These are phyloP conservation scores for Elsinoe necatrix DNA, from an alignment of 2,329 filamentous ascomycete species.

Conservation along the genomic window DNA sequence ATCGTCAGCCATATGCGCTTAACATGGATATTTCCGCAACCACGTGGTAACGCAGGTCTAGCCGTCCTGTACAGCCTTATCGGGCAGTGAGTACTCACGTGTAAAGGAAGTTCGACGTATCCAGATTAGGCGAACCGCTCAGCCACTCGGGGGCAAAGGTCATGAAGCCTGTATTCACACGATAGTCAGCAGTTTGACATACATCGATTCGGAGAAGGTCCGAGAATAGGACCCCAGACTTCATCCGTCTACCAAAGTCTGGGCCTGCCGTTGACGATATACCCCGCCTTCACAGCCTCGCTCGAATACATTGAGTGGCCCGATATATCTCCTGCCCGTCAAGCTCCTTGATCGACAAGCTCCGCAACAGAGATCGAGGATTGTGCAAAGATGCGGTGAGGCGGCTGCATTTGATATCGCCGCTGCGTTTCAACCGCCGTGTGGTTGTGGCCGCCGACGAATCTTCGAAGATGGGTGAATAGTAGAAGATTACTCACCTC, in stretches of 20 bases:
- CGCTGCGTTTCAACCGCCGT: background rate
- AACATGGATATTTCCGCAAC: background rate
- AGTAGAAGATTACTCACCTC: conserved; percentile 33
- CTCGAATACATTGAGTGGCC: background rate
- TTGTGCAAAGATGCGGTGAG: background rate
- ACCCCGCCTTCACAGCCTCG: background rate
- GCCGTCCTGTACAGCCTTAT: background rate
- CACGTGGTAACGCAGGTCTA: background rate
- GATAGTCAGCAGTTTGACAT: conserved; percentile 16
- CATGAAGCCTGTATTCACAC: conserved; percentile 44
- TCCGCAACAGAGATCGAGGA: background rate
- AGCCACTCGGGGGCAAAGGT: conserved; percentile 60
- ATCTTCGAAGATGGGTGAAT: background rate
- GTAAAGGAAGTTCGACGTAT: conserved; percentile 53
- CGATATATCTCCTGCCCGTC: background rate
- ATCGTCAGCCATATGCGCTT: background rate
- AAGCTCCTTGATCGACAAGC: background rate
- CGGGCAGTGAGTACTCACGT: conserved; percentile 31
- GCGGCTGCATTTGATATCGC: background rate
- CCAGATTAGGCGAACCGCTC: conserved; percentile 48
- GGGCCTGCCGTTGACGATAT: background rate
- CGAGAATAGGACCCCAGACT: background rate
- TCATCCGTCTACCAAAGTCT: conserved; percentile 6
- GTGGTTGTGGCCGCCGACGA: background rate
- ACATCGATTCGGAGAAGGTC: background rate